A percentile compares a stretch with the other conserved stretches of the same genome.
phyloP scores from a whole-genome alignment of 2,329 filamentous ascomycete species.

The Fusarium temperatum region DNA sequence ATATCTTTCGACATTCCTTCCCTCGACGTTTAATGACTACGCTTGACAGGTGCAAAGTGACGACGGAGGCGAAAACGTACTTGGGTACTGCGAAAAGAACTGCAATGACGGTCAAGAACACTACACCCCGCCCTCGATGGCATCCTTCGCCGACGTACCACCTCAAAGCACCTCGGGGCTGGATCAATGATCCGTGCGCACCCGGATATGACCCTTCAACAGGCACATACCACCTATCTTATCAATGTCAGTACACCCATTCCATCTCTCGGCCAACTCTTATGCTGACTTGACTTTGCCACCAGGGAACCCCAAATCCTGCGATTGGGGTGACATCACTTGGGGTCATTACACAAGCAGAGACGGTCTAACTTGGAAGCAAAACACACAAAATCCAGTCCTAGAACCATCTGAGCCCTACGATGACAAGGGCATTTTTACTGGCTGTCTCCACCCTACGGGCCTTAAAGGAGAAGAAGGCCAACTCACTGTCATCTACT shows the following conservation, averaged over 20 bases:
- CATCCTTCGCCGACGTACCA: conserved; percentile 35
- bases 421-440: conserved; percentile 62
- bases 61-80: background rate
- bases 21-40: background rate
- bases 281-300: background rate
- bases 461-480: conserved; percentile 54
- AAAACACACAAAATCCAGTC: conserved; percentile 46
- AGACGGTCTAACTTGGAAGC: conserved; percentile 54
- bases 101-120: conserved; percentile 18
- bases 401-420: conserved; percentile 52
- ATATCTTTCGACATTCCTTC: background rate
- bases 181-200: conserved; percentile 40
- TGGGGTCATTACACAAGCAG: conserved; percentile 62
- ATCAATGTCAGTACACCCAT: conserved; percentile 28
- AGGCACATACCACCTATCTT: conserved; percentile 39
- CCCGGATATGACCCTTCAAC: conserved; percentile 34
- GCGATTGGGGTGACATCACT: conserved; percentile 52
- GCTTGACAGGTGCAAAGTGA: no score
- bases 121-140: conserved; percentile 13
- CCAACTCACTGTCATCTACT: conserved; percentile 47
- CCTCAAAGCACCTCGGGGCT: conserved; percentile 35
- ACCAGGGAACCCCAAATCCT: conserved; percentile 48
- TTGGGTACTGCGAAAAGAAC: background rate
- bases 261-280: accelerated
- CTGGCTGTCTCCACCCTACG: conserved; percentile 59